A percentile compares a stretch with the other conserved stretches of the same genome.
These are phyloP conservation scores for Cruciata laevipes DNA, from an alignment of 257 asterid species.

Conservation along the genomic window DNA sequence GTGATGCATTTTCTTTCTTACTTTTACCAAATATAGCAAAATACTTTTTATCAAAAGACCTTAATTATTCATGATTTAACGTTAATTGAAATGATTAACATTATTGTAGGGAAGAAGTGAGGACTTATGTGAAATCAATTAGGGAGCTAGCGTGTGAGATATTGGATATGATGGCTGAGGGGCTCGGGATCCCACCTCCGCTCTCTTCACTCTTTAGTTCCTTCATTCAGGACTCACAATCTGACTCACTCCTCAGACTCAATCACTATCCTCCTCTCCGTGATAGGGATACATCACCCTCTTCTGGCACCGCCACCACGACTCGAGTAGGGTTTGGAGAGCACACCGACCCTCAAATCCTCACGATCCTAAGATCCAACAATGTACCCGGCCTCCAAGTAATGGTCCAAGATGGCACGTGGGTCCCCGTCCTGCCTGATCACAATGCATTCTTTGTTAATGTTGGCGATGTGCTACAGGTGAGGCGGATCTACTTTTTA, in stretches of 20 bases:
- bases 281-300: slow-evolving; percentile 18
- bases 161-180: slow-evolving; percentile 53
- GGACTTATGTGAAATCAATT: slow-evolving; percentile 48
- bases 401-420: slow-evolving; percentile 43
- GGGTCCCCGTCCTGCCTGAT: slow-evolving; percentile 53
- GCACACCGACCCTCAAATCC: slow-evolving; percentile 90
- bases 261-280: slow-evolving; percentile 53
- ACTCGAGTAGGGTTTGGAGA: slow-evolving; percentile 60
- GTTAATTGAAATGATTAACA: background rate
- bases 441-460: slow-evolving; percentile 46
- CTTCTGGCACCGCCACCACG: slow-evolving; percentile 1
- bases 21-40: slow-evolving; percentile 1
- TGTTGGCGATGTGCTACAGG: slow-evolving; percentile 83
- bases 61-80: too few relatives aligned
- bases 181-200: slow-evolving; percentile 33
- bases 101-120: slow-evolving; percentile 25
- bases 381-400: slow-evolving; percentile 54
- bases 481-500: too few relatives aligned
- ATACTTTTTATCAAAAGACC: background rate
- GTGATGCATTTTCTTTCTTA: background rate
- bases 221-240: slow-evolving; percentile 34
- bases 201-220: slow-evolving; percentile 25
- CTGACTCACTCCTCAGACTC: slow-evolving; percentile 58
- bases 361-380: slow-evolving; percentile 62
- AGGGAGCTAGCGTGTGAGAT: slow-evolving; percentile 55